Evolutionary conservation across 495 filamentous ascomycete genomes (phyloP).

Genomic region (Tuber borchii): DNA sequence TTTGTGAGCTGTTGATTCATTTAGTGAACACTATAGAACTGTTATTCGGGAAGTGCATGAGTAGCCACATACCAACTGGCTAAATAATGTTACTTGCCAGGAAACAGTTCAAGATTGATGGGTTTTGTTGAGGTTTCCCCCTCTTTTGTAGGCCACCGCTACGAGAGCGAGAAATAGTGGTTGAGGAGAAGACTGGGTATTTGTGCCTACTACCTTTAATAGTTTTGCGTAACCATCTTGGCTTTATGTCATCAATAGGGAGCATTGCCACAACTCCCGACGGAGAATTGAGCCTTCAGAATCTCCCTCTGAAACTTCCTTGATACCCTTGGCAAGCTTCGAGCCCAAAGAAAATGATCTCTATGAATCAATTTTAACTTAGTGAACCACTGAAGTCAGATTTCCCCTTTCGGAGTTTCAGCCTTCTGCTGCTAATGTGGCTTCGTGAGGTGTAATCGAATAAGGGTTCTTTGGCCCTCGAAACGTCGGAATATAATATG

Average conservation of each 20-base stretch:
- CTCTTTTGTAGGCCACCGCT: not conserved
- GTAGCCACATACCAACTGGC: not conserved
- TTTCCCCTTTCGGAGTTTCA: not conserved
- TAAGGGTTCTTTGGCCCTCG: not conserved
- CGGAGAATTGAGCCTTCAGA: not conserved
- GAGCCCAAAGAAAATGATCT: not conserved
- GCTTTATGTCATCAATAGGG: not conserved
- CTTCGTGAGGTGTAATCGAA: not conserved
- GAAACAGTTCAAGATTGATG: not conserved
- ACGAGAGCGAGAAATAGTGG: not conserved
- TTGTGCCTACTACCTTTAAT: not conserved
- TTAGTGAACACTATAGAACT: not conserved
- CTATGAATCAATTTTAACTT: not conserved
- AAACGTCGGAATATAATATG: not conserved
- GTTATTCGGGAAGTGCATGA: not conserved
- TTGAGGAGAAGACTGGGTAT: not conserved
- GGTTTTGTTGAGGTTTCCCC: not conserved
- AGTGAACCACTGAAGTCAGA: not conserved
- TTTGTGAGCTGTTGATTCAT: not conserved
- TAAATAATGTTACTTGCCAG: not conserved
- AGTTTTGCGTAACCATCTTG: not conserved
- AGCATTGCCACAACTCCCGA: not conserved
- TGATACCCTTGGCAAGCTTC: not conserved
- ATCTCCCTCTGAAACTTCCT: not conserved
- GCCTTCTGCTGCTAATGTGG: not conserved